Base-by-base conservation (phyloP, 441 rosid species). In the Isatis lusitanica region DNA sequence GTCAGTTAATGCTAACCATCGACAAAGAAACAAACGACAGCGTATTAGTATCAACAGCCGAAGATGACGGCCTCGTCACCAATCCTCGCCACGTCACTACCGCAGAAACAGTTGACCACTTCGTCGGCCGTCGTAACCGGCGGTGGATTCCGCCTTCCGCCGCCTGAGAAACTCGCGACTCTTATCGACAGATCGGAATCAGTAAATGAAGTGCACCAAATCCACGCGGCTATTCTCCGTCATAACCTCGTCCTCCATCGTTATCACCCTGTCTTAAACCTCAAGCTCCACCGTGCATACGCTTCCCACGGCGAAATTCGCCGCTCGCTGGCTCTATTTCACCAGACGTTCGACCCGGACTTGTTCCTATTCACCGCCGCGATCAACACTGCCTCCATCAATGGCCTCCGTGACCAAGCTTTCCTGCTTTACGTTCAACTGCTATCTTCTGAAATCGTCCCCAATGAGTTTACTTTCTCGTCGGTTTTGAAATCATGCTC, bases 281-380 rank as follows among this genome's bases (percentile, higher is more conserved):
- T 91, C 79, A 87, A 85, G 83, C 97, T 91, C 65, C 92, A 84
- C 53, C 90, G 93, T 26, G 82, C 90, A 59, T 91, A 87, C 82
- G 84, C 93, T 66, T 84, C 85, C 31, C 72, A 79, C 51, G 81
- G 84, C 52, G 70, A 67, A 57, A 80, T 86, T 28, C 75, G 65
- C 69, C 70, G 74, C 74, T 83, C 90, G 5, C 61, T 91, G 51
- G 12, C 80, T 35, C 74, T 91, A n/a, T 86, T 91, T 70, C 70
- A 85, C 65, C 77, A 81, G 56, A 84, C 76, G 64, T 74, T 51
- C 5, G 67, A 80, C 40, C 93, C 89, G 3, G 77, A 83, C 51
- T 81, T 87, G 68, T 91, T 72, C 74, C 79, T 86, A 11, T 89
- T 80, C 82, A 76, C 88, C 15, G 80, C 90, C 9, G 80, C 87